Conservation (phyloP, 2,329 filamentous ascomycete genomes). For the Rachicladosporium sp. region DNA sequence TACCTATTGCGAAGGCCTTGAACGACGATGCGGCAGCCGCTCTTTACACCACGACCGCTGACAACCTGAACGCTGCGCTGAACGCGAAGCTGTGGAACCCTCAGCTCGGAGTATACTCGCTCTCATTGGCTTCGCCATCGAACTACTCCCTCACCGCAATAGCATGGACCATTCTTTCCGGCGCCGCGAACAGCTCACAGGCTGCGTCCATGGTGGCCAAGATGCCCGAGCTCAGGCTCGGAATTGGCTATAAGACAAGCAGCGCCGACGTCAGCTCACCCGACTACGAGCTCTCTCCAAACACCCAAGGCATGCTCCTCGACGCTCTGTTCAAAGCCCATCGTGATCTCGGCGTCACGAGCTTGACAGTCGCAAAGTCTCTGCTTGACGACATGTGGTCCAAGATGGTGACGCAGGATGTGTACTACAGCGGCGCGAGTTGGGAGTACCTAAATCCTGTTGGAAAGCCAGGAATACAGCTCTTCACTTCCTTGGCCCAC, state of each 20-base stretch:
- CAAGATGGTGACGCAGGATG: conserved; percentile 28
- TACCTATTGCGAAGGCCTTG: conserved; percentile 20
- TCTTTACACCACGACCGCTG: conserved; percentile 14
- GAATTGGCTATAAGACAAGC: conserved; percentile 26
- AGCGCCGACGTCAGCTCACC: conserved; percentile 12
- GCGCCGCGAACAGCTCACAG: conserved; percentile 23
- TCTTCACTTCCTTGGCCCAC: conserved; percentile 33
- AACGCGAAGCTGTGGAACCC: conserved; percentile 25
- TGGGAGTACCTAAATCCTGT: conserved; percentile 35
- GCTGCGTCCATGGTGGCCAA: conserved; percentile 19
- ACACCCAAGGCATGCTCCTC: conserved; percentile 35
- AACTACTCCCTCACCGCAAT: conserved; percentile 25
- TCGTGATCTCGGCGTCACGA: conserved; percentile 12
- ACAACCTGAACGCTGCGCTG: conserved; percentile 15
- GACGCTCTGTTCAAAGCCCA: conserved; percentile 23
- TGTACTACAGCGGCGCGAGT: conserved; percentile 27
- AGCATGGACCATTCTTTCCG: conserved; percentile 24
- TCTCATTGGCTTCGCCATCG: conserved; percentile 13
- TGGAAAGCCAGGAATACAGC: conserved; percentile 28
- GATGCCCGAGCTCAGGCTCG: conserved; percentile 21
- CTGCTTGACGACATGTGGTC: conserved; percentile 31
- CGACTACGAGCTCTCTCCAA: conserved; percentile 29
- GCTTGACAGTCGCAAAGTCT: conserved; percentile 14
- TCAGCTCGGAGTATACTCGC: conserved; percentile 21
- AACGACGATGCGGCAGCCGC: conserved; percentile 17